Base-by-base conservation (phyloP, 108 stramenopile species). In the Pseudonitzschia multiseries region DNA sequence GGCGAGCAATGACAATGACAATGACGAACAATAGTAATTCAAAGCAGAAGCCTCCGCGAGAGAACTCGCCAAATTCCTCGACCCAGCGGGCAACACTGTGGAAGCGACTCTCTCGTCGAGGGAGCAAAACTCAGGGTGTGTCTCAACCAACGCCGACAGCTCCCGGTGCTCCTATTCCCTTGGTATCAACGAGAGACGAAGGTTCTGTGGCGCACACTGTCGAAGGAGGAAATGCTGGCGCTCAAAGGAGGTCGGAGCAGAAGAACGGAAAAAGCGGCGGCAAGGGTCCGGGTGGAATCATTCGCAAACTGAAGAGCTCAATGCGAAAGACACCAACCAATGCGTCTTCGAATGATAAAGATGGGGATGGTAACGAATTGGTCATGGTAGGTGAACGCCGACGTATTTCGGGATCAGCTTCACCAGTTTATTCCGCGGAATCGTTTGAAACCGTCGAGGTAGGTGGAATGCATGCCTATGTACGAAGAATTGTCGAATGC, bases 391-490 rank as follows among this genome's bases (percentile, higher is more conserved):
- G 17, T 48, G 56, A 20, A 43, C 43, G 44, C 57, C 29, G 61
- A 28, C 0, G 66, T 50, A 46, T 33, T 44, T 31, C 42, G 43
- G 26, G 20, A n/a, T 66, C 71, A 28, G 56, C 57, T 44, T 70
- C 69, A 26, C 77, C 77, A 15, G 44, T 44, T 22, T 56, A 62
- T 57, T 61, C 66, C 24, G 43, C 51, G 29, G 60, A 57, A 27
- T 78, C 77, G 46, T 52, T 65, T 68, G 42, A 31, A 18, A 68
- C 70, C 17, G 48, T 68, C 21, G 77, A 78, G 59, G 77, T 78
- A 72, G 65, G 77, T 40, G 33, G 21, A 29, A 13, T 22, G n/a
- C 5, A 46, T 32, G 12, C 6, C 2, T 36, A 36, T 36, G 36
- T 6, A 5, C 6, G 36, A 36, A 36, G 4, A 36, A 5, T 6